phyloP scores from a whole-genome alignment of 495 filamentous ascomycete genomes.

The Pseudevernia furfuracea region DNA sequence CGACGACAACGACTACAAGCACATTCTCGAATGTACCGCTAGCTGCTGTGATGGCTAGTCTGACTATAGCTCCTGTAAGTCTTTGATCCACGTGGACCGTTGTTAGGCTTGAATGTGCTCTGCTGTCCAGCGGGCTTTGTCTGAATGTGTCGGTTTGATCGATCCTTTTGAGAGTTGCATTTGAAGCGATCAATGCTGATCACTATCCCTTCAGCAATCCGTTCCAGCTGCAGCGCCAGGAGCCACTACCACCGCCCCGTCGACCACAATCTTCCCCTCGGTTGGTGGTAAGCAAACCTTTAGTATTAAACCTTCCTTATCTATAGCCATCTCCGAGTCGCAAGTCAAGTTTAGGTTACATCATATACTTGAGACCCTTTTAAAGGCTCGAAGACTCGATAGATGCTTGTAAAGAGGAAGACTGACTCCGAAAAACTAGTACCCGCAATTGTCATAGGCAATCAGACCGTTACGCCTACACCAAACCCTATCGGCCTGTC shows the following conservation, averaged over 20 bases:
- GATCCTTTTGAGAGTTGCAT: background rate
- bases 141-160: background rate
- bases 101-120: background rate
- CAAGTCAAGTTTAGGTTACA: background rate
- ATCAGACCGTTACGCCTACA: slow-evolving; percentile 21
- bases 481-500: slow-evolving; percentile 21
- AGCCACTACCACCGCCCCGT: slow-evolving; percentile 12
- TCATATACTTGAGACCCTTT: background rate
- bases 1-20: slow-evolving; percentile 21
- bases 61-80: slow-evolving; percentile 25
- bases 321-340: background rate
- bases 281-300: background rate
- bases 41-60: slow-evolving; percentile 15
- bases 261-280: slow-evolving; percentile 17
- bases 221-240: slow-evolving; percentile 9
- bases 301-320: background rate
- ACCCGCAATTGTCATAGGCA: slow-evolving; percentile 25
- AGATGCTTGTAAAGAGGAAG: background rate
- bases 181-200: background rate
- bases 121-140: background rate
- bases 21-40: slow-evolving; percentile 13
- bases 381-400: background rate
- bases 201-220: slow-evolving; percentile 3
- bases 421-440: background rate
- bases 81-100: background rate